Percentiles rank a stretch among this genome's conserved stretches.
Evolutionary conservation across 352 stramenopile genomes (phyloP).

Genomic region (Achlya hypogyna): DNA sequence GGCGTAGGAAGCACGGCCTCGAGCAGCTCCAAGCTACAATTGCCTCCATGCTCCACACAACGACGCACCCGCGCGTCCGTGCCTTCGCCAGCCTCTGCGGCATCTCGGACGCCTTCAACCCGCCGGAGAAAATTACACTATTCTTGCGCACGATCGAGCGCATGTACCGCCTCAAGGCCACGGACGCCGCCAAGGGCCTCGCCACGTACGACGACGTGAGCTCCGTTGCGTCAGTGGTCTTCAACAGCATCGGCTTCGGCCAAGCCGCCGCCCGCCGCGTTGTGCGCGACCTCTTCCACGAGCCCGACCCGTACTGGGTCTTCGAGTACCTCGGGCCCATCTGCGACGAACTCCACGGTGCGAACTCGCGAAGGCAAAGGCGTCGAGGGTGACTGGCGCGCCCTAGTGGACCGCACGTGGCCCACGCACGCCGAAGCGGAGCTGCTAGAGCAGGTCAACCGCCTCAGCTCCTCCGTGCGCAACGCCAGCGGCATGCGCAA

Average conservation of each 20-base stretch:
- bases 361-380: not conserved
- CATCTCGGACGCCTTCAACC: constrained; percentile 44
- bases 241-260: constrained; percentile 56
- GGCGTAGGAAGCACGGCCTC: constrained; percentile 23
- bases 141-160: constrained; percentile 60
- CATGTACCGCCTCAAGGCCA: constrained; percentile 45
- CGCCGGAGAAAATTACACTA: constrained; percentile 51
- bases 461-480: constrained; percentile 34
- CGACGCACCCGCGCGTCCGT: constrained; percentile 42
- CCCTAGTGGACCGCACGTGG: constrained; percentile 38
- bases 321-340: constrained; percentile 61
- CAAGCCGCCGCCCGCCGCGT: constrained; percentile 47
- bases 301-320: constrained; percentile 69
- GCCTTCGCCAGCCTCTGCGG: constrained; percentile 56
- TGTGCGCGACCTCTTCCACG: constrained; percentile 53
- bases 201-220: constrained; percentile 14
- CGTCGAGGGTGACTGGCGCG: not conserved
- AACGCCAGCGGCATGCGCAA: constrained; percentile 53
- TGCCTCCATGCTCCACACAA: constrained; percentile 36
- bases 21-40: constrained; percentile 56
- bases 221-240: constrained; percentile 38
- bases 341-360: constrained; percentile 39
- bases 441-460: constrained; percentile 47
- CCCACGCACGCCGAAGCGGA: constrained; percentile 36
- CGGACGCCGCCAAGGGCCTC: constrained; percentile 3